Conservation (phyloP, 2,329 filamentous ascomycete genomes). For the Claviceps arundinis region DNA sequence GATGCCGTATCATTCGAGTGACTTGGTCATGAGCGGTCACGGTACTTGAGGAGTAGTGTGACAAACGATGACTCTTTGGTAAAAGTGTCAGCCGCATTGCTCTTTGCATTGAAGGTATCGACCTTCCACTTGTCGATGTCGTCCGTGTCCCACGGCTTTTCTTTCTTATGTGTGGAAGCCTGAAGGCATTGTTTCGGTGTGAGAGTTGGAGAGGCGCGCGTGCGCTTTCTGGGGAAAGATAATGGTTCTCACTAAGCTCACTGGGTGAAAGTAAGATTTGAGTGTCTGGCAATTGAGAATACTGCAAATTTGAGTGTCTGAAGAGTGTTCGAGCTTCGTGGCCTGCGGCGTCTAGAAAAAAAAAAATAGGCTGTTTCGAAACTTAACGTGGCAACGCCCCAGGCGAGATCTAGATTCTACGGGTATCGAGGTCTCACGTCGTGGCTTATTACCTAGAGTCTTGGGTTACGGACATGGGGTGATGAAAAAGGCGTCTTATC, state of each 20-base stretch:
- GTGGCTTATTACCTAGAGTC: conserved; percentile 27
- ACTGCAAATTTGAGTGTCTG: neutral
- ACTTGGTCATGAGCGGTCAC: conserved; percentile 81
- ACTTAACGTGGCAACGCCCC: neutral
- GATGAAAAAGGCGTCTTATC: neutral
- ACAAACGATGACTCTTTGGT: conserved; percentile 85
- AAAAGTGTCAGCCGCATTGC: conserved; percentile 78
- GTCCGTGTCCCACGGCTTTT: conserved; percentile 92
- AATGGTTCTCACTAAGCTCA: neutral
- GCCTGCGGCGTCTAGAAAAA: neutral
- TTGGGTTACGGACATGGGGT: conserved; percentile 19
- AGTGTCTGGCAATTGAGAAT: neutral
- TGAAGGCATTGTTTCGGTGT: conserved; percentile 52
- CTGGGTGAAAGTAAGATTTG: neutral
- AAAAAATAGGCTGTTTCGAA: neutral
- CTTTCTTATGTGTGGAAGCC: conserved; percentile 56
- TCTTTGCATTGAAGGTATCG: conserved; percentile 70
- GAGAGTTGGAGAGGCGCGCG: neutral
- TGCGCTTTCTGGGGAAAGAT: neutral
- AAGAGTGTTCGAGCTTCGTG: neutral
- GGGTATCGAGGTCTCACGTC: conserved; percentile 37
- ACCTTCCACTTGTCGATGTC: conserved; percentile 97
- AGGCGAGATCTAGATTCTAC: conserved; percentile 14
- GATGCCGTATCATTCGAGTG: conserved; percentile 77
- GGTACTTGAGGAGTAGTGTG: conserved; percentile 82